A percentile compares a stretch with the other conserved stretches of the same genome.
Conservation (phyloP, 2,329 filamentous ascomycete species). For the Colletotrichum camelliae region DNA sequence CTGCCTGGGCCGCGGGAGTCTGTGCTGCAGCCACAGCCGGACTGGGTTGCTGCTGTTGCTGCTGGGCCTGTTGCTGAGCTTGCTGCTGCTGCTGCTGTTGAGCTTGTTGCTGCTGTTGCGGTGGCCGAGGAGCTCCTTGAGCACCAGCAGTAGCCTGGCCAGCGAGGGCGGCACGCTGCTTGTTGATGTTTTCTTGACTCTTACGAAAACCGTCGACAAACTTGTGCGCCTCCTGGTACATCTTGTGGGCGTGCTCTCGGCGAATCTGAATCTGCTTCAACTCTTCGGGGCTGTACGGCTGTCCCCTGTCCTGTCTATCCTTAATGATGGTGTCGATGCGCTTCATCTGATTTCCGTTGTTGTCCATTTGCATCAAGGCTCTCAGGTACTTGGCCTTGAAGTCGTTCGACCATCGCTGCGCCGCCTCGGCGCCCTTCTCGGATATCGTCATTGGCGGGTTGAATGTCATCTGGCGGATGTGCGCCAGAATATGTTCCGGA, state of each 20-base stretch:
- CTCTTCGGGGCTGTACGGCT: slow-evolving; percentile 52
- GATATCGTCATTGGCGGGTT: slow-evolving; percentile 43
- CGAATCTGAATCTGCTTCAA: slow-evolving; percentile 47
- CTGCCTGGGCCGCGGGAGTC: slow-evolving; percentile 29
- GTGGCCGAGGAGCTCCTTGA: background rate
- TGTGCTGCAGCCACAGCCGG: slow-evolving; percentile 15
- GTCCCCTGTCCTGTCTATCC: slow-evolving; percentile 47
- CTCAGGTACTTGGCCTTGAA: slow-evolving; percentile 52
- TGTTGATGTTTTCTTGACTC: slow-evolving; percentile 42
- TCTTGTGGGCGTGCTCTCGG: slow-evolving; percentile 49
- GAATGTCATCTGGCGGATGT: slow-evolving; percentile 54
- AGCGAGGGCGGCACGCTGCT: slow-evolving; percentile 24
- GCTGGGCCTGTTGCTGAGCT: slow-evolving; percentile 28
- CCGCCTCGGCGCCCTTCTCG: slow-evolving; percentile 48
- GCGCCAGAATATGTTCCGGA: slow-evolving; percentile 49
- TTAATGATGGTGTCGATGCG: slow-evolving; percentile 48
- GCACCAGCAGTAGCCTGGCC: slow-evolving; percentile 24
- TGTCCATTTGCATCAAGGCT: slow-evolving; percentile 57
- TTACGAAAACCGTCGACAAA: slow-evolving; percentile 55
- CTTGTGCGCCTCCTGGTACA: slow-evolving; percentile 50
- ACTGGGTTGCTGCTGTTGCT: slow-evolving; percentile 28
- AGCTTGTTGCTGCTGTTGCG: slow-evolving; percentile 25
- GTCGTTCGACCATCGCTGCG: slow-evolving; percentile 53
- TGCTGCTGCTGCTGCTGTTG: slow-evolving; percentile 24
- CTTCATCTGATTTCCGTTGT: slow-evolving; percentile 42